Conservation (phyloP, 2,329 filamentous ascomycete species). For the Scytalidium lignicola region DNA sequence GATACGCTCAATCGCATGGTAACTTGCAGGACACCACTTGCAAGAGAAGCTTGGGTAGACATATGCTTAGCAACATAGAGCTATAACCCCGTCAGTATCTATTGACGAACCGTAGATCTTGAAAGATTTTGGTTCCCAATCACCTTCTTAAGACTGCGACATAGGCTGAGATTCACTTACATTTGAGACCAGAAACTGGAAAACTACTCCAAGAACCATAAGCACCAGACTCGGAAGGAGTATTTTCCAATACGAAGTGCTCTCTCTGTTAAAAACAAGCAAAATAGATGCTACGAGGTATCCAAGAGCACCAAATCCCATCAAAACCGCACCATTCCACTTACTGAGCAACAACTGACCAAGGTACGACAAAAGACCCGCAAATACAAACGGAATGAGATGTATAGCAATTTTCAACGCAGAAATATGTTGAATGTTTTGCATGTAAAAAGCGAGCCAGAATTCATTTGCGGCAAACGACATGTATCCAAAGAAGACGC, state of each 20-base stretch:
- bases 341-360: slow-evolving; percentile 57
- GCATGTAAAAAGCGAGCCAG: slow-evolving; percentile 62
- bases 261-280: slow-evolving; percentile 48
- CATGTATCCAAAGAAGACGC: slow-evolving; percentile 54
- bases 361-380: slow-evolving; percentile 55
- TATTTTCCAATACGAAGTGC: slow-evolving; percentile 59
- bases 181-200: slow-evolving; percentile 67
- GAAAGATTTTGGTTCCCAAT: too few species aligned
- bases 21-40: slow-evolving; percentile 65
- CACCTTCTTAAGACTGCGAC: too few species aligned
- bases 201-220: slow-evolving; percentile 60
- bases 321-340: slow-evolving; percentile 59
- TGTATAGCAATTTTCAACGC: slow-evolving; percentile 56
- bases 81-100: slow-evolving; percentile 26
- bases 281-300: slow-evolving; percentile 42
- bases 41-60: slow-evolving; percentile 55
- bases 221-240: slow-evolving; percentile 57
- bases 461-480: slow-evolving; percentile 56
- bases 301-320: slow-evolving; percentile 38
- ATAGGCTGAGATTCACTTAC: slow-evolving; percentile 42
- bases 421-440: slow-evolving; percentile 46
- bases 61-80: slow-evolving; percentile 67
- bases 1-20: slow-evolving; percentile 43
- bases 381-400: slow-evolving; percentile 60
- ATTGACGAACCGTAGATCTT: too few species aligned